Conservation (phyloP, 805 yeast species). For the Wickerhamomyces mucosus region DNA sequence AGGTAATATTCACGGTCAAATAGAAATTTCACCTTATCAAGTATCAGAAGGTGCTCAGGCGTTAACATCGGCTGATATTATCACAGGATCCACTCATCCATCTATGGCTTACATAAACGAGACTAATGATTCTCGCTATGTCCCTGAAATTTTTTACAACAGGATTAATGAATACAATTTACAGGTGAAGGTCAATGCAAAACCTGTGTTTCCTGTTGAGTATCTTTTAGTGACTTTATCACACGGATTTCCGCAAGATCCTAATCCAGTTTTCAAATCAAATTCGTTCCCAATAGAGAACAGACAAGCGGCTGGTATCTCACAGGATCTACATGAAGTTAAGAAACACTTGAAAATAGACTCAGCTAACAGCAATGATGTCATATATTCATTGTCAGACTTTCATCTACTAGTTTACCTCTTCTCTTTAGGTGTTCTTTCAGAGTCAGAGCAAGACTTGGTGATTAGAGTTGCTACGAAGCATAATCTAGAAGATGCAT, state of each 20-base stretch:
- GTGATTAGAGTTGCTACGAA: slow-evolving; percentile 39
- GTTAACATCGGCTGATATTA: slow-evolving; percentile 74
- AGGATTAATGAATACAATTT: slow-evolving; percentile 81
- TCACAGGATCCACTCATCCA: slow-evolving; percentile 86
- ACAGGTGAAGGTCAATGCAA: slow-evolving; percentile 80
- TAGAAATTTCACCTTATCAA: slow-evolving; percentile 86
- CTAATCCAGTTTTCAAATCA: slow-evolving; percentile 40
- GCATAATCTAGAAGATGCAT: slow-evolving; percentile 34
- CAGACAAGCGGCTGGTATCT: slow-evolving; percentile 63
- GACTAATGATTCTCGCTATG: slow-evolving; percentile 67
- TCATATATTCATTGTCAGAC: slow-evolving; percentile 42
- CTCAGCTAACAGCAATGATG: slow-evolving; percentile 14
- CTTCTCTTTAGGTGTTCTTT: slow-evolving; percentile 45
- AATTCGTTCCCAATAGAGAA: slow-evolving; percentile 67
- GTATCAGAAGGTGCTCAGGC: slow-evolving; percentile 85
- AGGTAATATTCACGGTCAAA: slow-evolving; percentile 83
- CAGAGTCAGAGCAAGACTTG: slow-evolving; percentile 41
- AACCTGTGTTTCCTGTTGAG: slow-evolving; percentile 91
- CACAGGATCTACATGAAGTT: slow-evolving; percentile 55
- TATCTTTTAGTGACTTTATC: slow-evolving; percentile 77
- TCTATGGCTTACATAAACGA: slow-evolving; percentile 73
- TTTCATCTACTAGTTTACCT: slow-evolving; percentile 69
- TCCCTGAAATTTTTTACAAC: slow-evolving; percentile 88
- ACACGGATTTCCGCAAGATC: slow-evolving; percentile 79
- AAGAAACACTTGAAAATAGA: slow-evolving; percentile 37